phyloP scores from a whole-genome alignment of 352 stramenopile species.

The Phytophthora brassicae region DNA sequence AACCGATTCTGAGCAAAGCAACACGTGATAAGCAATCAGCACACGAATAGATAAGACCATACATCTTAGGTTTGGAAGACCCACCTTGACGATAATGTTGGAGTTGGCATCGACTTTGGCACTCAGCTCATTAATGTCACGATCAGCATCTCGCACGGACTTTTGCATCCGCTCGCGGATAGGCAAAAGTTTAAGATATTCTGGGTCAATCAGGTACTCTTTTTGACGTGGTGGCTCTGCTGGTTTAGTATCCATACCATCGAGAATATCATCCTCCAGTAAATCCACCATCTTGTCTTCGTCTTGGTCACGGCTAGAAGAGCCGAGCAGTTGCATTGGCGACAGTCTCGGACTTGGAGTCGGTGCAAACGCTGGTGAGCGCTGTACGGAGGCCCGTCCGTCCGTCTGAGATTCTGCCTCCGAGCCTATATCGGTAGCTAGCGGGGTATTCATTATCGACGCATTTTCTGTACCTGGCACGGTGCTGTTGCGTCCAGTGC shows the following conservation, averaged over 20 bases:
- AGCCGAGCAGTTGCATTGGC: conserved; percentile 27
- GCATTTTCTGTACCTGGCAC: conserved; percentile 34
- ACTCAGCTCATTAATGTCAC: conserved; percentile 62
- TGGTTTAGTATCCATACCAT: conserved; percentile 69
- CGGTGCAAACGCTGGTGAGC: conserved; percentile 58
- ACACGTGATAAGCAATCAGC: neutral
- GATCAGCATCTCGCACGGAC: conserved; percentile 63
- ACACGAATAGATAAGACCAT: neutral
- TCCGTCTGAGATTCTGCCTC: conserved; percentile 63
- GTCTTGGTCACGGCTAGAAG: conserved; percentile 30
- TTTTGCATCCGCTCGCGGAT: conserved; percentile 71
- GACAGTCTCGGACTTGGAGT: conserved; percentile 59
- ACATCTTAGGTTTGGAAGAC: neutral
- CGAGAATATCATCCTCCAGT: conserved; percentile 76
- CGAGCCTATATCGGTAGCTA: conserved; percentile 67
- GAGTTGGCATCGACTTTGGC: conserved; percentile 73
- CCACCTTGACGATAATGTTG: conserved; percentile 84
- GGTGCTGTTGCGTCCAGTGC: conserved; percentile 18
- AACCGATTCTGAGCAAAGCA: conserved; percentile 60
- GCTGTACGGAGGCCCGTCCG: conserved; percentile 60
- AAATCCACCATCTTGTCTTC: conserved; percentile 80
- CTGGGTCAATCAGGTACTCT: conserved; percentile 61
- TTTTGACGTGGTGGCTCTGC: conserved; percentile 29
- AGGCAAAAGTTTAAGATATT: conserved; percentile 64
- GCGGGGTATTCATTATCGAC: conserved; percentile 71